Evolutionary conservation across 257 asterid species (phyloP).

Genomic region (Fraxinus excelsior): DNA sequence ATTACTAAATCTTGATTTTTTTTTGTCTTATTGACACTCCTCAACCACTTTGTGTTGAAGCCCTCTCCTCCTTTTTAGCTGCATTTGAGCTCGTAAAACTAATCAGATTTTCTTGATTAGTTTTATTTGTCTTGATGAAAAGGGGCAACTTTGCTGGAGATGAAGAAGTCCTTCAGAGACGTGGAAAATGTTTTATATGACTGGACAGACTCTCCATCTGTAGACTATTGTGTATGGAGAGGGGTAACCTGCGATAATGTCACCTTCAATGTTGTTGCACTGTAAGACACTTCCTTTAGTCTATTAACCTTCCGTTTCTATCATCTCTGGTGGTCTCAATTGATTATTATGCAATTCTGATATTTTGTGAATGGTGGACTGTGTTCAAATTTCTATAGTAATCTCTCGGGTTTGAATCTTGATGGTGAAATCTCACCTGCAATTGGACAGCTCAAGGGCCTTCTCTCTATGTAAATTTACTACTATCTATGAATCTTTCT

Average conservation of each 20-base stretch:
- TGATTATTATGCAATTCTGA: not conserved
- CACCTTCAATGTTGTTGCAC: constrained; percentile 81
- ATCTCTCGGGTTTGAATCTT: constrained; percentile 86
- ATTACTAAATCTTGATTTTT: constrained; percentile 10
- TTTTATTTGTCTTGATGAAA: constrained; percentile 12
- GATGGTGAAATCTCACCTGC: constrained; percentile 96
- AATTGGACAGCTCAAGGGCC: constrained; percentile 71
- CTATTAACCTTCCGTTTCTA: not conserved
- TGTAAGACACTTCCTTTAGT: constrained; percentile 52
- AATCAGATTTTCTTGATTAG: not conserved
- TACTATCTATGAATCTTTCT: not conserved
- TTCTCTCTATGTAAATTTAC: constrained; percentile 60
- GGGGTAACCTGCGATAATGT: constrained; percentile 87
- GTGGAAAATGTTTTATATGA: constrained; percentile 93
- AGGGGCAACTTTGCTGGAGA: constrained; percentile 80
- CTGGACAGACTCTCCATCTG: constrained; percentile 87
- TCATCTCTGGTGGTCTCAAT: too few relatives aligned
- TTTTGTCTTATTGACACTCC: constrained; percentile 37
- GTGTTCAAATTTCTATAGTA: constrained; percentile 42
- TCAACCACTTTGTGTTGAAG: constrained; percentile 23
- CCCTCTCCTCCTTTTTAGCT: constrained; percentile 14
- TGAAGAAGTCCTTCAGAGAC: constrained; percentile 84
- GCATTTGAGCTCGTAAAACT: not conserved
- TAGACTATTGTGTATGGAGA: constrained; percentile 92
- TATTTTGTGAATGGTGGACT: not conserved